A percentile compares a stretch with the other conserved stretches of the same genome.
phyloP scores from a whole-genome alignment of 371 early-diverging fungal genomes.

The Apophysomyces sp. region DNA sequence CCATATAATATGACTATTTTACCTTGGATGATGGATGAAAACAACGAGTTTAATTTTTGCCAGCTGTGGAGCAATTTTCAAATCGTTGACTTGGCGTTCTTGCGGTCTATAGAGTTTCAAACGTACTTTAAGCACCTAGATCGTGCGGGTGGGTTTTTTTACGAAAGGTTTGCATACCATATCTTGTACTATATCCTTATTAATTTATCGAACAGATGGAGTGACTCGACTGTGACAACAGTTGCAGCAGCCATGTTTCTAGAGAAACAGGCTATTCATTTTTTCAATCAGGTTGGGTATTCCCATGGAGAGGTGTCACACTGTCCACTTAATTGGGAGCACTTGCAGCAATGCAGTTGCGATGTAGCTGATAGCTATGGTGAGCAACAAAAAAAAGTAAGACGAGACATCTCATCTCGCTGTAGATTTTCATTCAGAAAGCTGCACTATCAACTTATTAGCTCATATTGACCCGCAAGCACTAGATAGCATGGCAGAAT shows the following conservation, averaged over 20 bases:
- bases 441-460: conserved; percentile 28
- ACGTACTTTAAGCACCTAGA: conserved; percentile 85
- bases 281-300: conserved; percentile 87
- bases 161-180: conserved; percentile 65
- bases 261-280: conserved; percentile 75
- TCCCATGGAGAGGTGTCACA: conserved; percentile 50
- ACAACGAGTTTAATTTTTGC: conserved; percentile 59
- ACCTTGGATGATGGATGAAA: conserved; percentile 32
- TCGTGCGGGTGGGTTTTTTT: conserved; percentile 85
- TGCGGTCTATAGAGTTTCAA: conserved; percentile 69
- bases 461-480: conserved; percentile 8
- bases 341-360: conserved; percentile 31
- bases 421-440: conserved; percentile 21
- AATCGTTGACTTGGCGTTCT: conserved; percentile 76
- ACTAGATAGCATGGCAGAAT: conserved; percentile 19
- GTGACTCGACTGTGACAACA: conserved; percentile 59
- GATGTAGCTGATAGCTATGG: conserved; percentile 22
- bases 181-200: not conserved
- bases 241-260: conserved; percentile 88
- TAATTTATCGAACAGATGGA: conserved; percentile 43
- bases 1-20: conserved; percentile 17
- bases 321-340: conserved; percentile 28
- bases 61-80: conserved; percentile 70
- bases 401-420: not conserved
- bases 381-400: conserved; percentile 7